Conservation (phyloP, 768 basidiomycete genomes). For the Fistulinella prunicolor region DNA sequence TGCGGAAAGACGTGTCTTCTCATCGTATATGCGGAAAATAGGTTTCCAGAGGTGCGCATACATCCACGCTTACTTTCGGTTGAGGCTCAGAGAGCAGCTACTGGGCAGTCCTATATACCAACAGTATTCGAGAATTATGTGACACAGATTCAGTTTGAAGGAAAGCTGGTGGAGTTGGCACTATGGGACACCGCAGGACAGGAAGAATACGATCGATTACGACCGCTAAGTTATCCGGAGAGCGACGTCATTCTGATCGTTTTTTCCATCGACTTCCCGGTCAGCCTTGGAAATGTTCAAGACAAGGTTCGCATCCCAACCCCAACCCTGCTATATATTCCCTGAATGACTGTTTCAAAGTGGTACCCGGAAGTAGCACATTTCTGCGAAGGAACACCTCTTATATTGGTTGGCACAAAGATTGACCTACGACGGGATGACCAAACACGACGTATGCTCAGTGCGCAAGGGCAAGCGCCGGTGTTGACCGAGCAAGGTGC, state of each 20-base stretch:
- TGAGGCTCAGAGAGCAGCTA: conserved; percentile 19
- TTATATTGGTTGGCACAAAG: conserved; percentile 93
- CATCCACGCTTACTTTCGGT: neutral
- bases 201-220: conserved; percentile 91
- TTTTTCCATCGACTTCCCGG: conserved; percentile 91
- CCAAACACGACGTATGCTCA: conserved; percentile 81
- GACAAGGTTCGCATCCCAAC: conserved; percentile 61
- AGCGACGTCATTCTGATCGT: conserved; percentile 91
- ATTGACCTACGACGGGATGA: conserved; percentile 86
- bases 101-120: conserved; percentile 77
- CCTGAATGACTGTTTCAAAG: conserved; percentile 39
- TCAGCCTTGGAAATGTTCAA: conserved; percentile 85
- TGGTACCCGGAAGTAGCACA: conserved; percentile 94
- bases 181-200: conserved; percentile 98
- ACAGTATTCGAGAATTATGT: conserved; percentile 96
- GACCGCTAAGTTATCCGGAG: conserved; percentile 85
- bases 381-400: conserved; percentile 85
- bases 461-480: conserved; percentile 83
- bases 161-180: conserved; percentile 91
- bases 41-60: conserved; percentile 84
- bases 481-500: conserved; percentile 81
- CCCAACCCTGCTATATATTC: conserved; percentile 2
- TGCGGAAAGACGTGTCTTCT: conserved; percentile 94
- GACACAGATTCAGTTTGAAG: conserved; percentile 80
- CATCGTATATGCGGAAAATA: conserved; percentile 95